Base-by-base conservation (phyloP, 768 basidiomycete species). In the Pholiota conissans region DNA sequence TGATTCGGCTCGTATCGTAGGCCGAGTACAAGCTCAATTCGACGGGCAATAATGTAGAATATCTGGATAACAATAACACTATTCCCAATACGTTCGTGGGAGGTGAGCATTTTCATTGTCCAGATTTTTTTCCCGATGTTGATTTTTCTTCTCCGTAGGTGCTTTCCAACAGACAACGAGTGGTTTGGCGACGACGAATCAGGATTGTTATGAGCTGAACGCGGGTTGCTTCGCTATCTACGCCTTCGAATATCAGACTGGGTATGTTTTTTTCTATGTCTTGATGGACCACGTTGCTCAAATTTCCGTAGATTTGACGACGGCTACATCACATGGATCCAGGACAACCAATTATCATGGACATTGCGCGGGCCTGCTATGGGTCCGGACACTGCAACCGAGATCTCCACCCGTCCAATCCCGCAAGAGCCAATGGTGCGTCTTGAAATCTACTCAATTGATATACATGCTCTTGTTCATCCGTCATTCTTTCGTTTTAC, bases 151-250 rank as follows among this genome's bases (percentile, higher is more conserved):
- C 32, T 16, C 26, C 6, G 6, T 32, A 70, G 68, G 69, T 27
- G 80, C 77, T 8, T 82, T 81, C 62, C 92, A 93, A 67, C 87
- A 93, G 70, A 86, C 89, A 22, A 86, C 88, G 1, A 90, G 88
- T 22, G 86, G 81, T 14, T 73, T 93, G 11, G 81, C 85, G 0
- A 63, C 71, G 2, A 89, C 87, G 5, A 78, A 92, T 65, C 83
- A 83, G 67, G 55, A 73, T 28, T 91, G 90, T 71, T 94, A 93
- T 68, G 82, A 85, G 70, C 59, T 67, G 8, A 61, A 55, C 2
- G 59, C 53, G 13, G 72, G 69, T 2, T 69, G 72, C 74, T 67
- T 71, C 66, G 9, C 69, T 35, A 26, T 80, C 58, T 71, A 79
- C 74, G 75, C 77, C 57, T 78, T 74, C 64, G 83, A 86, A 66